A percentile compares a stretch with the other conserved stretches of the same genome.
phyloP scores from a whole-genome alignment of 2,329 filamentous ascomycete genomes.

The Xylogone sp. region DNA sequence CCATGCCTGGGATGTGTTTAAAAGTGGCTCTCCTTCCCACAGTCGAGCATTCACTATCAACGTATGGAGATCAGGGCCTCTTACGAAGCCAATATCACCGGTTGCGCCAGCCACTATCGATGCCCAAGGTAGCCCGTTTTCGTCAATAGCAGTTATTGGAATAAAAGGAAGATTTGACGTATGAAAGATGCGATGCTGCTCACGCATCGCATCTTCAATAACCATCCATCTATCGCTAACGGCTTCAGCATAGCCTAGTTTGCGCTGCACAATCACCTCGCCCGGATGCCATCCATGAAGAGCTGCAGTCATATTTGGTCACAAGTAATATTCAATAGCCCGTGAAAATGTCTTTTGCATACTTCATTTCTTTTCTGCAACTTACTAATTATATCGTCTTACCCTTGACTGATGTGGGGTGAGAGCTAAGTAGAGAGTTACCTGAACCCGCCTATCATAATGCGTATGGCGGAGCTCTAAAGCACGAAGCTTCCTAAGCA shows the following conservation, averaged over 20 bases:
- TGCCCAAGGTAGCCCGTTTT: conserved; percentile 15
- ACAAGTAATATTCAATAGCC: no score
- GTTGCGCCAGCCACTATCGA: conserved; percentile 14
- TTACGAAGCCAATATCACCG: conserved; percentile 14
- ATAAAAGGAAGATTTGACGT: conserved; percentile 17
- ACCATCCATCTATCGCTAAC: conserved; percentile 10
- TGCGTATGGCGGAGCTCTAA: no score
- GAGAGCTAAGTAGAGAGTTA: no score
- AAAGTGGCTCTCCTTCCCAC: conserved; percentile 2
- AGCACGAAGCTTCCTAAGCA: no score
- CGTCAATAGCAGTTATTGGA: conserved; percentile 15
- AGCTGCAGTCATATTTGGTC: conserved; percentile 2
- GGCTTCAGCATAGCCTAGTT: conserved; percentile 14
- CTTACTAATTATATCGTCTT: no score
- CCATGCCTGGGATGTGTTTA: not conserved
- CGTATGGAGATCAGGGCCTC: conserved; percentile 7
- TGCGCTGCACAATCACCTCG: conserved; percentile 14
- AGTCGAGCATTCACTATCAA: not conserved
- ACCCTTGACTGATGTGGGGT: no score
- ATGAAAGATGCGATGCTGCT: conserved; percentile 17
- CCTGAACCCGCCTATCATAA: no score
- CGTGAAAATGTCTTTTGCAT: no score
- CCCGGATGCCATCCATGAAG: conserved; percentile 18
- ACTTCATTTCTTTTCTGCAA: no score
- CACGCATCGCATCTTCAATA: conserved; percentile 11